Evolutionary conservation across 2,329 filamentous ascomycete species (phyloP), one percentile per base, ranked within the genome.

Genomic region (Colletotrichum theobromicola): DNA sequence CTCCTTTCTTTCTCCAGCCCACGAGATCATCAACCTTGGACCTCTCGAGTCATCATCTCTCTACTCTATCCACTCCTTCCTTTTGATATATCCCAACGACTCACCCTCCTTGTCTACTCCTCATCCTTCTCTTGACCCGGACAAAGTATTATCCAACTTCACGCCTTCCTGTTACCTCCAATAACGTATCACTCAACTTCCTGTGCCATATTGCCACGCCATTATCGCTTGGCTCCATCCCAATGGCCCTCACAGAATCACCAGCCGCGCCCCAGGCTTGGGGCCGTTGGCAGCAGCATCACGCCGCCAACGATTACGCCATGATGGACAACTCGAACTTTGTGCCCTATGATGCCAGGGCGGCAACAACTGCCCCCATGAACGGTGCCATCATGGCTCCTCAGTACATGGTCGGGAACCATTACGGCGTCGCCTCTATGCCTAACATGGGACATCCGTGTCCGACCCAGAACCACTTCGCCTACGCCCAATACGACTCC

Each of bases 271-370:
- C 84, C 77, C 83, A 86, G 67, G 84, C 82, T 83, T 92, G 90
- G 91, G 87, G 85, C 78, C 88, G 88, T 77, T 91, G 89, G 88
- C 82, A 86, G 77, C 82, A 90, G 55, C 85, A 89, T 58, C 83
- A 83, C 57, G 77, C 79, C 9, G 77, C 76, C 61, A 50, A 79
- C 28, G 87, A 88, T 46, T 90, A 89, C 78, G 76, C 80, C 74
- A 85, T 89, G 81, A 87, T 90, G 84, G 87, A 88, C 62, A 78
- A 84, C 30, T 82, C 85, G 21, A 79, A 82, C 28, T 83, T 90
- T 77, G 83, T 90, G 77, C 83, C 85, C 9, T 91, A 89, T 81
- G 87, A 90, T 78, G 83, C 86, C 10, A 85, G 87, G 76, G 75
- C 82, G 13, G 78, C 82, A 60, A 79, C 80, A 58, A 76, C 85